Evolutionary conservation across 2,329 filamentous ascomycete species (phyloP).

Genomic region (Xylariaceae sp.): DNA sequence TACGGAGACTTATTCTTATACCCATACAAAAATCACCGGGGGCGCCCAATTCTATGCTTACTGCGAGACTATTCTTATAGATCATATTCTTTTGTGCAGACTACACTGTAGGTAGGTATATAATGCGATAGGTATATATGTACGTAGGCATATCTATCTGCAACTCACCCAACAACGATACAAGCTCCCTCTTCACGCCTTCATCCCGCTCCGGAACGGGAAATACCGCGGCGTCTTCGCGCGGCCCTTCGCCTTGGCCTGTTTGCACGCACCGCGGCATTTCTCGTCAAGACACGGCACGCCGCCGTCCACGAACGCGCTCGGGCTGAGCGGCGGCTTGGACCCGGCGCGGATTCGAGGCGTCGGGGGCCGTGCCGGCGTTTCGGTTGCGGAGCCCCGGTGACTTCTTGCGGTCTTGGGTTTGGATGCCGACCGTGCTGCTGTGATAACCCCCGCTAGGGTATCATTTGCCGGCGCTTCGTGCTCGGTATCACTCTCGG

Average conservation of each 20-base stretch:
- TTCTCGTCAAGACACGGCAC: constrained; percentile 9
- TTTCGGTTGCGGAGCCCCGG: background rate
- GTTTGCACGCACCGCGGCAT: constrained; percentile 2
- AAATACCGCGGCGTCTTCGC: constrained; percentile 21
- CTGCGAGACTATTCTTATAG: too few relatives aligned
- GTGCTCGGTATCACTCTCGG: too few relatives aligned
- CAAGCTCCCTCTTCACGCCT: background rate
- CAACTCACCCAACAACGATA: too few relatives aligned
- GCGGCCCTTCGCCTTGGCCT: background rate
- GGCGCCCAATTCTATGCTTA: too few relatives aligned
- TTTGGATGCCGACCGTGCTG: background rate
- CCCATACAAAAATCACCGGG: too few relatives aligned
- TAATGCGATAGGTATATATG: too few relatives aligned
- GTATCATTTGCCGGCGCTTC: too few relatives aligned
- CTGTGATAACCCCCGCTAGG: too few relatives aligned
- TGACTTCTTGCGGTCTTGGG: background rate
- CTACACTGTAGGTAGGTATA: too few relatives aligned
- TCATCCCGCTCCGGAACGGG: constrained; percentile 14
- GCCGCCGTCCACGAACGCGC: constrained; percentile 20
- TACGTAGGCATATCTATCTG: too few relatives aligned
- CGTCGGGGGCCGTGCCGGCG: constrained; percentile 3
- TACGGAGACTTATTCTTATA: too few relatives aligned
- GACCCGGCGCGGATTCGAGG: constrained; percentile 27
- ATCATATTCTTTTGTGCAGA: too few relatives aligned
- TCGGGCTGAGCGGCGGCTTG: constrained; percentile 27